Conservation (phyloP, 306 rosid genomes). For the Glycine tomentella region DNA sequence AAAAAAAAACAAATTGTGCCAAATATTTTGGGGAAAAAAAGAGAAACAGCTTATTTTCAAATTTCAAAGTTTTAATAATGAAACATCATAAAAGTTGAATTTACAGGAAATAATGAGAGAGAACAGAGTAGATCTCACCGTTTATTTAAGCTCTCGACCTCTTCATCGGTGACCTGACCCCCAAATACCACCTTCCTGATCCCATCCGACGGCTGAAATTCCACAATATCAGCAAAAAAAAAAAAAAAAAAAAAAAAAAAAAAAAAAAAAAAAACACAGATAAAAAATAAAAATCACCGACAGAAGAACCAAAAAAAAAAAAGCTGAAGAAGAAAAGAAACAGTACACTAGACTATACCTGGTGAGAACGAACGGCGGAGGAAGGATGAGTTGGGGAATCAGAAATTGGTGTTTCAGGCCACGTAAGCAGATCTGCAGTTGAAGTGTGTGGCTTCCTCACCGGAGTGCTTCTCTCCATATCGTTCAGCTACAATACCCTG, state of each 20-base stretch:
- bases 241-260: background rate
- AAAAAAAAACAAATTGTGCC: too few relatives aligned
- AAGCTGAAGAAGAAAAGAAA: background rate
- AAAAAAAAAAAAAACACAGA: background rate
- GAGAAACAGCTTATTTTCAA: background rate
- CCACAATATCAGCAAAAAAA: background rate
- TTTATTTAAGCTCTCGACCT: conserved; percentile 86
- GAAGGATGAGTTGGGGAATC: conserved; percentile 72
- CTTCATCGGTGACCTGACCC: conserved; percentile 98
- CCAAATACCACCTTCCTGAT: conserved; percentile 97
- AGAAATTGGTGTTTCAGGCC: conserved; percentile 79
- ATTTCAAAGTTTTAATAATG: background rate
- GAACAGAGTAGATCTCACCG: conserved; percentile 80
- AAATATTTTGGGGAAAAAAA: background rate
- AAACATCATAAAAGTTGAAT: background rate
- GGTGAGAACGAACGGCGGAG: conserved; percentile 75
- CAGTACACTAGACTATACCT: conserved; percentile 49
- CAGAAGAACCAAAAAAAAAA: background rate
- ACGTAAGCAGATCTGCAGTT: conserved; percentile 98
- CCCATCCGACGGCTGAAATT: conserved; percentile 95
- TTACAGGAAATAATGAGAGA: background rate
- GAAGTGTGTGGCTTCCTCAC: conserved; percentile 94
- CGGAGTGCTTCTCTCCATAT: conserved; percentile 87
- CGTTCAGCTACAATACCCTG: conserved; percentile 2
- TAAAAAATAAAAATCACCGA: too few relatives aligned